These are phyloP conservation scores for Spiromastix sp. DNA, from an alignment of 2,329 filamentous ascomycete species.

Conservation along the genomic window DNA sequence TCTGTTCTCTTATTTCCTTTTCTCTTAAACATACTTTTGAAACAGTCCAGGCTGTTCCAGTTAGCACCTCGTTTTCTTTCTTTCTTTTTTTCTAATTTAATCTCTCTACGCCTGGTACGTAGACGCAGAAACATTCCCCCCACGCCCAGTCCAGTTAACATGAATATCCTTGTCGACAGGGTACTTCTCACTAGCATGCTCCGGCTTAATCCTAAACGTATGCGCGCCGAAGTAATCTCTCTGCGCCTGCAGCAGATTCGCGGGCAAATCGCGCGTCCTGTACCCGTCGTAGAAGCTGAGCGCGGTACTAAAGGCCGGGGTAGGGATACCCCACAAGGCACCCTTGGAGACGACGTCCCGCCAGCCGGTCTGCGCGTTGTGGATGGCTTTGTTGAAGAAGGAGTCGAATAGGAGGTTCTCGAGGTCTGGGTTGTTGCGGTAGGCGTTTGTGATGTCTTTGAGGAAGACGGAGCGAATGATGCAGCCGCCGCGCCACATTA, in stretches of 20 bases:
- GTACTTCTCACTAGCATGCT: conserved; percentile 67
- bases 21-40: no score
- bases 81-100: not conserved
- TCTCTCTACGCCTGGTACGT: conserved; percentile 80
- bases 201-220: conserved; percentile 82
- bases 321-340: conserved; percentile 88
- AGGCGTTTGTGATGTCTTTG: conserved; percentile 97
- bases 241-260: conserved; percentile 97
- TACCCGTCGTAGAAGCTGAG: conserved; percentile 99
- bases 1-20: no score
- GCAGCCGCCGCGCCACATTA: conserved; percentile 99
- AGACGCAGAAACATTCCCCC: conserved; percentile 92
- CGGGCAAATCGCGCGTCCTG: conserved; percentile 91
- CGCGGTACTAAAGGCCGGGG: conserved; percentile 91
- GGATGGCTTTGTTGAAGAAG: conserved; percentile 99
- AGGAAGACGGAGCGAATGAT: conserved; percentile 99
- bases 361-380: conserved; percentile 90
- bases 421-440: conserved; percentile 86
- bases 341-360: conserved; percentile 84
- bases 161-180: conserved; percentile 80
- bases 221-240: conserved; percentile 98
- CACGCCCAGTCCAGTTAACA: conserved; percentile 99
- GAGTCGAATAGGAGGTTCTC: conserved; percentile 98
- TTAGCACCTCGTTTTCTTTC: no score
- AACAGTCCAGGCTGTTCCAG: no score